These are phyloP conservation scores for Cyclanthera cordifolia DNA, from an alignment of 306 rosid species.

Conservation along the genomic window DNA sequence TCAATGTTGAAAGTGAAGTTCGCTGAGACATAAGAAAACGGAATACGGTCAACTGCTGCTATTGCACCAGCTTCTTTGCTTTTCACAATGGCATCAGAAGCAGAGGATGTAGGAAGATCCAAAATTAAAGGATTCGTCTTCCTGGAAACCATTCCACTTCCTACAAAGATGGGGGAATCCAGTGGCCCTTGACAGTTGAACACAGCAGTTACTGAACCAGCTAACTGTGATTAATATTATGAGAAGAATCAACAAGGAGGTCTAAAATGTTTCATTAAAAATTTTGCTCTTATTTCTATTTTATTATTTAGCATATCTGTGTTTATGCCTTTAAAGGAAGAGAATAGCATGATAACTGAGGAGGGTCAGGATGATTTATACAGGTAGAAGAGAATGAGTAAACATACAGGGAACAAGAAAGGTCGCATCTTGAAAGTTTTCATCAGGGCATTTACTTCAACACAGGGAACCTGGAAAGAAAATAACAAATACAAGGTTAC, in stretches of 20 bases:
- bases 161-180: constrained; percentile 79
- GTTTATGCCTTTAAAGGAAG: background rate
- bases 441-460: constrained; percentile 91
- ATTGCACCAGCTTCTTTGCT: constrained; percentile 88
- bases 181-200: constrained; percentile 97
- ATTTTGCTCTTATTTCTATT: background rate
- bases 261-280: background rate
- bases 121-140: constrained; percentile 37
- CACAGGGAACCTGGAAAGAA: constrained; percentile 64
- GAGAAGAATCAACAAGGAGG: constrained; percentile 12
- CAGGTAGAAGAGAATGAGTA: constrained; percentile 12
- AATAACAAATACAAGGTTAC: constrained; percentile 12
- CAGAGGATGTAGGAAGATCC: constrained; percentile 52
- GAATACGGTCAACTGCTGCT: constrained; percentile 83
- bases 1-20: constrained; percentile 89
- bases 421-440: constrained; percentile 82
- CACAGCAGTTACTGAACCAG: constrained; percentile 86
- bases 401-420: constrained; percentile 69
- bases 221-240: constrained; percentile 53
- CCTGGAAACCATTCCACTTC: constrained; percentile 93
- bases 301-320: background rate
- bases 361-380: background rate
- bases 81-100: constrained; percentile 64
- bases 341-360: background rate
- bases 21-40: constrained; percentile 78